phyloP scores from a whole-genome alignment of 2,329 filamentous ascomycete species.

The Nannizziopsis arthrosporioides region DNA sequence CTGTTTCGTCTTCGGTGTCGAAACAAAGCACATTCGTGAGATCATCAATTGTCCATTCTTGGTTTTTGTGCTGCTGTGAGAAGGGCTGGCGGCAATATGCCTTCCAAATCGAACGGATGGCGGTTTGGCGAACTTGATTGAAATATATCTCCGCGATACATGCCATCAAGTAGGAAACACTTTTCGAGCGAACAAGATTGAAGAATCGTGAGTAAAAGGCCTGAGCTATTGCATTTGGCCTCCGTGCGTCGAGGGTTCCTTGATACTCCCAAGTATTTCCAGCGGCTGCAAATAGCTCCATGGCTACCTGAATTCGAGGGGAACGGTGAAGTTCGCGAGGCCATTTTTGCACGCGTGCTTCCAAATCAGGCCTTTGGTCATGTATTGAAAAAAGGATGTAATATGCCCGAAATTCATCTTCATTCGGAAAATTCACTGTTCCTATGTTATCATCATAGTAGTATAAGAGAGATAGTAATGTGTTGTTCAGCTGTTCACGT shows the following conservation, averaged over 20 bases:
- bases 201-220: conserved; percentile 50
- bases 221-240: conserved; percentile 44
- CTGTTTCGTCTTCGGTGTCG: conserved; percentile 44
- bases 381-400: conserved; percentile 47
- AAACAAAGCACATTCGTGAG: conserved; percentile 44
- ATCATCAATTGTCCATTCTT: conserved; percentile 47
- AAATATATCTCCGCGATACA: conserved; percentile 55
- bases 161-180: conserved; percentile 50
- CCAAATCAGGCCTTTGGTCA: conserved; percentile 43
- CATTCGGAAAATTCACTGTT: conserved; percentile 43
- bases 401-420: conserved; percentile 54
- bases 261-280: conserved; percentile 43
- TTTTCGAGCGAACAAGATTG: conserved; percentile 42
- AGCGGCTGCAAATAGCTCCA: conserved; percentile 47
- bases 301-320: conserved; percentile 43
- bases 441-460: conserved; percentile 47
- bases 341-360: conserved; percentile 48
- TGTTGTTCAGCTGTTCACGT: conserved; percentile 52
- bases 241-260: conserved; percentile 40
- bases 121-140: conserved; percentile 45
- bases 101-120: conserved; percentile 45
- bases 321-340: conserved; percentile 41
- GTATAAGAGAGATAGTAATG: conserved; percentile 49
- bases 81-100: conserved; percentile 39
- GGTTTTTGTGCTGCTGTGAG: conserved; percentile 39